Conservation (phyloP, 2,329 filamentous ascomycete genomes). For the Diaporthe destruens region DNA sequence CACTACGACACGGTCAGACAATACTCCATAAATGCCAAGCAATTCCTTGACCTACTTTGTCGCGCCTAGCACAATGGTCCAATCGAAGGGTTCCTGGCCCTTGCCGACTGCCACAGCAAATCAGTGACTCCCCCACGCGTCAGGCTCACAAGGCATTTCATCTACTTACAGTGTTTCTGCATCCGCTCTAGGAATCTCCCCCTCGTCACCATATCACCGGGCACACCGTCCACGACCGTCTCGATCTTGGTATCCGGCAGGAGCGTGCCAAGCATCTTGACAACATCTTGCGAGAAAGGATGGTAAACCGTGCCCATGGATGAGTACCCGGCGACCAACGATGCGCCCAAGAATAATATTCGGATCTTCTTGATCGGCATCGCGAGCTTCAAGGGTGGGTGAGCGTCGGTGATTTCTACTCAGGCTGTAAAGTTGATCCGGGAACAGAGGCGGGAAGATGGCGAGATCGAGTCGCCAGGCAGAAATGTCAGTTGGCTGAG, state of each 20-base stretch:
- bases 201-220: conserved; percentile 47
- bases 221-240: conserved; percentile 45
- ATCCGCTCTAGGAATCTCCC: conserved; percentile 46
- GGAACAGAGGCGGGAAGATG: neutral
- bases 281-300: conserved; percentile 33
- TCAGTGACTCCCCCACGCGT: neutral
- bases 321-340: conserved; percentile 37
- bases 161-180: conserved; percentile 44
- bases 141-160: neutral
- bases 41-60: conserved; percentile 60
- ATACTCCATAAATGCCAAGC: neutral
- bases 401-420: neutral
- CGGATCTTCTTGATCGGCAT: conserved; percentile 33
- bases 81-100: conserved; percentile 60
- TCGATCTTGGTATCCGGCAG: conserved; percentile 36
- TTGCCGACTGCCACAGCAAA: conserved; percentile 20
- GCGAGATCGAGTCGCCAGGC: neutral
- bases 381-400: neutral
- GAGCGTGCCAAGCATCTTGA: conserved; percentile 29
- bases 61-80: conserved; percentile 73
- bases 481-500: conserved; percentile 20
- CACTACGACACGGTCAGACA: conserved; percentile 49
- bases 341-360: conserved; percentile 37
- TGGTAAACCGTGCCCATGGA: conserved; percentile 32
- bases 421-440: neutral